phyloP scores from a whole-genome alignment of 257 asterid species.

The Verbena officinalis region DNA sequence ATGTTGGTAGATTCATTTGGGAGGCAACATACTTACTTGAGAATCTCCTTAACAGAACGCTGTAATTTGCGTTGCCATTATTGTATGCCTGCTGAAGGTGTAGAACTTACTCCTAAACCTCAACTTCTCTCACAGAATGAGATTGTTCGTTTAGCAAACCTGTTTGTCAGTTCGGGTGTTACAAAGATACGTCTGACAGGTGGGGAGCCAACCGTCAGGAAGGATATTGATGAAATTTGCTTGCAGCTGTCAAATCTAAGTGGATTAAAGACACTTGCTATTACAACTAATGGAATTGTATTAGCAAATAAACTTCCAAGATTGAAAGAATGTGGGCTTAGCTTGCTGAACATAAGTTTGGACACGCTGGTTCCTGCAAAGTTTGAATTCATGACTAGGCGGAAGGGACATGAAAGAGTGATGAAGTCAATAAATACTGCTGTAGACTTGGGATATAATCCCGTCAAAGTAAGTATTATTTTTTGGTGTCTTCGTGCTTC shows the following conservation, averaged over 20 bases:
- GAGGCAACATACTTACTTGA: slow-evolving; percentile 82
- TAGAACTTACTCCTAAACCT: slow-evolving; percentile 73
- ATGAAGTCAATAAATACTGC: slow-evolving; percentile 83
- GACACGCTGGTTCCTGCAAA: slow-evolving; percentile 94
- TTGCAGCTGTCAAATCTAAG: slow-evolving; percentile 59
- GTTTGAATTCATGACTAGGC: slow-evolving; percentile 90
- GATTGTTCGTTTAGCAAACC: slow-evolving; percentile 70
- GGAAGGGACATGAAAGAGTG: slow-evolving; percentile 92
- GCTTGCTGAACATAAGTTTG: slow-evolving; percentile 81
- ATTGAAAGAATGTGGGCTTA: slow-evolving; percentile 80
- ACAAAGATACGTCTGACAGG: slow-evolving; percentile 92
- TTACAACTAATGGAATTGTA: slow-evolving; percentile 88
- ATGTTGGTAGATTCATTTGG: slow-evolving; percentile 90
- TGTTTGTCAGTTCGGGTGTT: slow-evolving; percentile 92
- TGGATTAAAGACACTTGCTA: slow-evolving; percentile 81
- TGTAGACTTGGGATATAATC: slow-evolving; percentile 75
- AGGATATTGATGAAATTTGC: slow-evolving; percentile 90
- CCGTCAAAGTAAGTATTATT: slow-evolving; percentile 73
- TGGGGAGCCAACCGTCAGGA: slow-evolving; percentile 89
- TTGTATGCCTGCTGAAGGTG: slow-evolving; percentile 99
- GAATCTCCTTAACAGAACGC: slow-evolving; percentile 92
- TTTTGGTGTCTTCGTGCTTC: not conserved
- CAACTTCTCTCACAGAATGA: slow-evolving; percentile 68
- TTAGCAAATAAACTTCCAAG: slow-evolving; percentile 79
- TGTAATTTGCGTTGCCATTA: slow-evolving; percentile 95